Evolutionary conservation across 1,139 yeast genomes (phyloP).

Genomic region (Zygoascus hellenicus): DNA sequence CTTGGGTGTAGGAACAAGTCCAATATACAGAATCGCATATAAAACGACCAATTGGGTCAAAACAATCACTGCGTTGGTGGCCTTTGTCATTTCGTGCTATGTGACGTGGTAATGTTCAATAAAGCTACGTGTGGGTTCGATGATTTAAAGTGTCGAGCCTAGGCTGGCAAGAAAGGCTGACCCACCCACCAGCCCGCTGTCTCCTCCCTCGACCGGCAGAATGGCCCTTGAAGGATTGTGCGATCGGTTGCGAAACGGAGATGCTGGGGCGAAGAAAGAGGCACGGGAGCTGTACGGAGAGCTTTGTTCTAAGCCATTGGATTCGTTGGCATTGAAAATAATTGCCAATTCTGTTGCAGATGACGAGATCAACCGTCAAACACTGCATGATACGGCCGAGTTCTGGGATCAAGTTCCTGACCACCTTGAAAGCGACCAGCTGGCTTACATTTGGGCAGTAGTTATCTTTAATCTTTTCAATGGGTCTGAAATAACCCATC

Average conservation of each 20-base stretch:
- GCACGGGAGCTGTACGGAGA: not conserved
- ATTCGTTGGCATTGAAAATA: slow-evolving; percentile 12
- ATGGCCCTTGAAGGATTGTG: no score
- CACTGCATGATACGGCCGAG: not conserved
- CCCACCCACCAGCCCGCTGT: no score
- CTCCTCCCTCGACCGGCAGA: no score
- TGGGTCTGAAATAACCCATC: slow-evolving; percentile 4
- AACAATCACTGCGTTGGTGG: slow-evolving; percentile 53
- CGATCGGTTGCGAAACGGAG: not conserved
- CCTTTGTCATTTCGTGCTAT: slow-evolving; percentile 52
- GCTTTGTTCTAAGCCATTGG: not conserved
- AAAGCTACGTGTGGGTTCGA: no score
- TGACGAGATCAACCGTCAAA: slow-evolving; percentile 13
- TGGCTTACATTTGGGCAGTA: not conserved
- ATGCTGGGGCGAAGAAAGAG: not conserved
- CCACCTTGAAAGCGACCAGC: not conserved
- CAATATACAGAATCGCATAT: slow-evolving; percentile 49
- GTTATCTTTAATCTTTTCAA: slow-evolving; percentile 12
- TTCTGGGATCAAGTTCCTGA: slow-evolving; percentile 3
- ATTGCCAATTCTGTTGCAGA: slow-evolving; percentile 22
- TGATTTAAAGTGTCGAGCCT: no score
- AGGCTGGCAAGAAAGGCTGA: no score
- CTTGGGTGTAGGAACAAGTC: slow-evolving; percentile 53
- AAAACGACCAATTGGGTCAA: slow-evolving; percentile 44
- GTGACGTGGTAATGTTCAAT: no score